Evolutionary conservation across 1,284 basidiomycete species (phyloP).

Genomic region (Schizopora paradoxa): DNA sequence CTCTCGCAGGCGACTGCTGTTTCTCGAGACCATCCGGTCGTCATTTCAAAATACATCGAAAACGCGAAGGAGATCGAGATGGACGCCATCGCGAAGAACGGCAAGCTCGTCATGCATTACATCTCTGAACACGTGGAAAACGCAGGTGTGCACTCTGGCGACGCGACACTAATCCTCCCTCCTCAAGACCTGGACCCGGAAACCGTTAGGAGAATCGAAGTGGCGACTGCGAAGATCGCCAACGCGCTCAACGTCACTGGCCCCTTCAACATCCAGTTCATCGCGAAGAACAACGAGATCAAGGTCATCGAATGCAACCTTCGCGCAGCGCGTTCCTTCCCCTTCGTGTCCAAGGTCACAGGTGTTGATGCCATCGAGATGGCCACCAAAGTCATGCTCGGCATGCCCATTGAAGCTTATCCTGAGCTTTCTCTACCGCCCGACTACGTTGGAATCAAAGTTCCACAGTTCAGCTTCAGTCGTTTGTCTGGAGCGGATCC

Average conservation of each 20-base stretch:
- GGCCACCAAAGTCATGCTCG: constrained; percentile 98
- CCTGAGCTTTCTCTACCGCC: constrained; percentile 82
- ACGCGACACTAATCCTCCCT: constrained; percentile 95
- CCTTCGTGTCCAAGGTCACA: constrained; percentile 98
- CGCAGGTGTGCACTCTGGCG: constrained; percentile 96
- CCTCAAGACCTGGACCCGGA: constrained; percentile 97
- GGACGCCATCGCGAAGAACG: constrained; percentile 96
- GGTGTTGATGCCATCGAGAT: constrained; percentile 97
- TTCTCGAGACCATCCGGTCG: constrained; percentile 95
- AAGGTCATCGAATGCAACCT: constrained; percentile 99
- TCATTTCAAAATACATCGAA: constrained; percentile 99
- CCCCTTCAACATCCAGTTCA: constrained; percentile 99
- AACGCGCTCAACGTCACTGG: constrained; percentile 98
- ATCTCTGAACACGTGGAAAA: constrained; percentile 99
- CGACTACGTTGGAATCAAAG: constrained; percentile 98
- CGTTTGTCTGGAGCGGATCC: constrained; percentile 95
- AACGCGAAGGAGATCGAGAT: constrained; percentile 99
- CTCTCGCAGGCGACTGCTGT: constrained; percentile 95
- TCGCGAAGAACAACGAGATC: constrained; percentile 99
- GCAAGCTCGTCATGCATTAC: constrained; percentile 99
- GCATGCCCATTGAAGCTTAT: constrained; percentile 84
- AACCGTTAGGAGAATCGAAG: constrained; percentile 93
- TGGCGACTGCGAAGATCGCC: constrained; percentile 95
- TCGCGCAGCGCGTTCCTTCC: constrained; percentile 96
- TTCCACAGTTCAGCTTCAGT: constrained; percentile 97